phyloP scores from a whole-genome alignment of 2,329 filamentous ascomycete species.

The Botrytis sinoallii region DNA sequence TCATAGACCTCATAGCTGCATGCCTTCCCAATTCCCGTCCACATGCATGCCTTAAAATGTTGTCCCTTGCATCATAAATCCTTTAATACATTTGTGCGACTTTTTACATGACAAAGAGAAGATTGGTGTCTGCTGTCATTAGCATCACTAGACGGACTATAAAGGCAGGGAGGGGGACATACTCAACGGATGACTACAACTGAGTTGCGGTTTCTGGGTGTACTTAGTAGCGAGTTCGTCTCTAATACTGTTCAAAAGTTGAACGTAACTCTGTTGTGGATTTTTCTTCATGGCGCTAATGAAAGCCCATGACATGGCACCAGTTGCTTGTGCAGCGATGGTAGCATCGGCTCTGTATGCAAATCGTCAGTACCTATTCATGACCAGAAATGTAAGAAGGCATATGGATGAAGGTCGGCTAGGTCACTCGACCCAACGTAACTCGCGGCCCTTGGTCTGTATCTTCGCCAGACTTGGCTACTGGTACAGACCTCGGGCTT shows the following conservation, averaged over 20 bases:
- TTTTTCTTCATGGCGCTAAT: constrained; percentile 88
- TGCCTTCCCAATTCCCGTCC: background rate
- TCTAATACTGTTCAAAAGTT: constrained; percentile 91
- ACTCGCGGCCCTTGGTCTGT: constrained; percentile 36
- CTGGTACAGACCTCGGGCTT: constrained; percentile 32
- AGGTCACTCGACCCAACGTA: constrained; percentile 34
- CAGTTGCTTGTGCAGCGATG: constrained; percentile 81
- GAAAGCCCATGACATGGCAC: constrained; percentile 98
- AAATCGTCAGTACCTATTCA: constrained; percentile 14
- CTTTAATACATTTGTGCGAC: constrained; percentile 14
- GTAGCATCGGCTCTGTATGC: constrained; percentile 75
- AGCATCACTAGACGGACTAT: constrained; percentile 10
- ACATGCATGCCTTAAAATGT: constrained; percentile 5
- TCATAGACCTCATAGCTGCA: background rate
- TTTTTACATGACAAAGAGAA: constrained; percentile 59
- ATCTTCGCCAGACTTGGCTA: constrained; percentile 31
- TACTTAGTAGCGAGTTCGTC: constrained; percentile 86
- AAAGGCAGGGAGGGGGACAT: constrained; percentile 33
- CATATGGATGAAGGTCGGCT: constrained; percentile 1
- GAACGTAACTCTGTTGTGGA: constrained; percentile 91
- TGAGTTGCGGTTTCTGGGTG: constrained; percentile 91
- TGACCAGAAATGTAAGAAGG: background rate
- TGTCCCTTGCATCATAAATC: constrained; percentile 7
- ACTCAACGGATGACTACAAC: constrained; percentile 94
- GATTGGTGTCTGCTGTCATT: constrained; percentile 52